These are phyloP conservation scores for Marasmius oreades DNA, from an alignment of 1,284 basidiomycete species.

Conservation along the genomic window DNA sequence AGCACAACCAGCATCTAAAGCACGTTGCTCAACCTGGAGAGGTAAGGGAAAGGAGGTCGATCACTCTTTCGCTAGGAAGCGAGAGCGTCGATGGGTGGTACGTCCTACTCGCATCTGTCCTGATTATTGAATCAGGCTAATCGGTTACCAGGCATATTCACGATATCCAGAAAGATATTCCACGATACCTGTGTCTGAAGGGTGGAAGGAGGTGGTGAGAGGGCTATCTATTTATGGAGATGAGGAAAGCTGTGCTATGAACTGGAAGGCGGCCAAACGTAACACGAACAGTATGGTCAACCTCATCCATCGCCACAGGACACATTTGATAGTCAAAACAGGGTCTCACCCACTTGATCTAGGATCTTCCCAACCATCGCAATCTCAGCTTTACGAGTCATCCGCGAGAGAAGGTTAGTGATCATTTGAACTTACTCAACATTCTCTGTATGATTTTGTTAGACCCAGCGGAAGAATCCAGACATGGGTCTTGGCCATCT, in stretches of 20 bases:
- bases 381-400: neutral
- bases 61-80: neutral
- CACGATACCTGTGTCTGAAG: neutral
- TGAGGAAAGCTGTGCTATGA: neutral
- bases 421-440: neutral
- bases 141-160: neutral
- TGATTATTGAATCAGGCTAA: neutral
- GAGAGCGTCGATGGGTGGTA: conserved; percentile 3
- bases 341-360: neutral
- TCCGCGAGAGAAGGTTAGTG: neutral
- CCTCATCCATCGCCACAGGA: no score
- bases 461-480: neutral
- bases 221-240: neutral
- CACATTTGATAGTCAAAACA: neutral
- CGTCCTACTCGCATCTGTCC: neutral
- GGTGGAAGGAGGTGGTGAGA: neutral
- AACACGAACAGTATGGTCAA: neutral
- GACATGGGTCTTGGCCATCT: neutral
- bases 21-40: neutral
- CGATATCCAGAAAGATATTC: neutral
- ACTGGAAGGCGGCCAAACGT: neutral
- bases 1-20: neutral
- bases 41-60: neutral
- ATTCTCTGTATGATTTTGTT: neutral
- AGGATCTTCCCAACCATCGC: neutral